Evolutionary conservation across 2,329 filamentous ascomycete genomes (phyloP), one percentile per base, ranked within the genome.

Genomic region (Trichothecium sympodiale): DNA sequence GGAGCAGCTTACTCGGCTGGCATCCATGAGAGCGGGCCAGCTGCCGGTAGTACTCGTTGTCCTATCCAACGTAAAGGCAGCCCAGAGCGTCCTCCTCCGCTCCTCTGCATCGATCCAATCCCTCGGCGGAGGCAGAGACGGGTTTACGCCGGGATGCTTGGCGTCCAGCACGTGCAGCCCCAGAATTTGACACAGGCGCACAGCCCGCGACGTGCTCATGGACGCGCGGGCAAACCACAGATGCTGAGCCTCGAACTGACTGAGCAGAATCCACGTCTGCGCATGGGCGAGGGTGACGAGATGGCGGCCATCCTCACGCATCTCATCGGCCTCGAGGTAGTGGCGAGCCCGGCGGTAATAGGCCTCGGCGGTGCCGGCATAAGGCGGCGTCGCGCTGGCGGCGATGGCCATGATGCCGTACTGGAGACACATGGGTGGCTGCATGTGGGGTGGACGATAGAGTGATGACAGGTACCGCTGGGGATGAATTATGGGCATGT

Each of bases 21-120:
- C 73, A 44, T 93, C 80, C 29, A 94, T 75, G 9, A 76, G 62
- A 64, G 83, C 79, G 0, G 87, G 86, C 87, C 87, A 94, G 2
- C 85, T 85, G 3, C 85, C 91, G 12, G 83, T 86, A 31, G 88
- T 82, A 49, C 81, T 87, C 3, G 82, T 78, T 56, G 88, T 87
- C 31, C 83, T 73, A 53, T 94, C 87, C 23, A 79, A 65, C 46
- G 77, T 82, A 47, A 87, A 94, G 1, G 76, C 68, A 47, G 77
- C 71, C 87, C 87, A 94, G 45, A 93, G 87, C 0, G 81, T 79
- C 41, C 87, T 70, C 36, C 87, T 68, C 37, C 87, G 69, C 55
- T 94, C 87, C 35, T 67, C 64, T 3, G 57, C 42, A 36, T 94
- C 87, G 1, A 74, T 77, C 83, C 83, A 93, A 50, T 88, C 83